phyloP scores from a whole-genome alignment of 306 rosid species.

The Fragaria iinumae region DNA sequence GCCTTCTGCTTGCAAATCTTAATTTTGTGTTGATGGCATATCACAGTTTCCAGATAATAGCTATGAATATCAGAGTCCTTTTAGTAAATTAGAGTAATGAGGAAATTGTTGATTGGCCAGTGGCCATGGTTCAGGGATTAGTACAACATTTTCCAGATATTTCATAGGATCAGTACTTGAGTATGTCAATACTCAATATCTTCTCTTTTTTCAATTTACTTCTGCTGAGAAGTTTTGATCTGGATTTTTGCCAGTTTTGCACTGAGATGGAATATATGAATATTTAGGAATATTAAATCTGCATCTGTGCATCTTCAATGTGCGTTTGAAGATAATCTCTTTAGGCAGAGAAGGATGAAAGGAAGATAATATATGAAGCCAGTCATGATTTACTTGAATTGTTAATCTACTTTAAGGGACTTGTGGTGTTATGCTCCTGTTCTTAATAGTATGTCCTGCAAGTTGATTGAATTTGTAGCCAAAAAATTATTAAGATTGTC shows the following conservation, averaged over 20 bases:
- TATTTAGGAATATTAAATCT: background rate
- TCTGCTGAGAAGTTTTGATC: background rate
- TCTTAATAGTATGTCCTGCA: background rate
- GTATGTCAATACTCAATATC: background rate
- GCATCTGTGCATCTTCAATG: background rate
- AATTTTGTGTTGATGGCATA: background rate
- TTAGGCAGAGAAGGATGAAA: background rate
- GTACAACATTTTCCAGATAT: background rate
- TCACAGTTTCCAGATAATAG: background rate
- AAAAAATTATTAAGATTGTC: background rate
- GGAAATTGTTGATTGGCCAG: background rate
- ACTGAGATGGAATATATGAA: background rate
- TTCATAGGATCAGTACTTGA: background rate
- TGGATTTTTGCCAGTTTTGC: background rate
- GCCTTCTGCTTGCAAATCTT: background rate
- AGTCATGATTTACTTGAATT: background rate
- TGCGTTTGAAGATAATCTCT: background rate
- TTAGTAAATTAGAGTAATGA: conserved; percentile 1
- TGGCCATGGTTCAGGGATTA: background rate
- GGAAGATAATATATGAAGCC: background rate
- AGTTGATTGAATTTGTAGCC: background rate
- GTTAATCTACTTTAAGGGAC: background rate
- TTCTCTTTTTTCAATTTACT: background rate
- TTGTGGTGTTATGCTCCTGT: background rate
- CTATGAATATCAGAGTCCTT: conserved; percentile 1